Percentiles rank a stretch among this genome's conserved stretches.
These are phyloP conservation scores for Abrus precatorius DNA, from an alignment of 306 rosid genomes.

Conservation along the genomic window DNA sequence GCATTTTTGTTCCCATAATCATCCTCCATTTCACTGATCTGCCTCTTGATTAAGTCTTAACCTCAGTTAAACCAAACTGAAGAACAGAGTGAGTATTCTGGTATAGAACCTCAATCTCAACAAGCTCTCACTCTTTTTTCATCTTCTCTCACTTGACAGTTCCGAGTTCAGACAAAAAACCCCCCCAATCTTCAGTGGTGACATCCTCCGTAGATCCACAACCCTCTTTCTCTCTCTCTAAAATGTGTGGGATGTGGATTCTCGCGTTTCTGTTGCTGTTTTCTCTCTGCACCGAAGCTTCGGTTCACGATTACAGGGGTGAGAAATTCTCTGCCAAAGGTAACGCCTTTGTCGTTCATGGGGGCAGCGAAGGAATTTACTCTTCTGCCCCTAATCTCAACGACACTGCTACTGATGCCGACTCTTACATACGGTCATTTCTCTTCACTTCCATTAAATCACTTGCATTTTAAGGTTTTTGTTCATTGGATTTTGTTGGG, in stretches of 20 bases:
- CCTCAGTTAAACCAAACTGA: not conserved
- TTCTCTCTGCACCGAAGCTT: constrained; percentile 64
- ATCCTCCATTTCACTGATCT: constrained; percentile 31
- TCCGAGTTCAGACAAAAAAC: constrained; percentile 13
- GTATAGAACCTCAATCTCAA: not conserved
- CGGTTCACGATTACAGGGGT: constrained; percentile 75
- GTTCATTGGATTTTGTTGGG: constrained; percentile 13
- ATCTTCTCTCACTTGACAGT: constrained; percentile 5
- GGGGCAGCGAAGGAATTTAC: constrained; percentile 98
- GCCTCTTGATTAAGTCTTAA: constrained; percentile 3
- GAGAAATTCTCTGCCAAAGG: constrained; percentile 78
- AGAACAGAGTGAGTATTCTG: too few species aligned
- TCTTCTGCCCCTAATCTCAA: constrained; percentile 57
- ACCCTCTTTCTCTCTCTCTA: constrained; percentile 36
- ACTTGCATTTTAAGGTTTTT: constrained; percentile 9
- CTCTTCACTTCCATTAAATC: constrained; percentile 25
- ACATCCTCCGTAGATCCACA: constrained; percentile 54
- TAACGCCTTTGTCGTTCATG: constrained; percentile 91
- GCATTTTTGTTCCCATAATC: not conserved
- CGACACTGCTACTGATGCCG: constrained; percentile 53
- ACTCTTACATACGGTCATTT: constrained; percentile 76
- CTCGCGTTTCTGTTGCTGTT: constrained; percentile 49
- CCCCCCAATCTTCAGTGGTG: not conserved
- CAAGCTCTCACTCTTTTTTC: not conserved
- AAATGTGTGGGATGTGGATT: constrained; percentile 41